A percentile compares a stretch with the other conserved stretches of the same genome.
Evolutionary conservation across 2,329 filamentous ascomycete species (phyloP).

Genomic region (Colletotrichum sidae): DNA sequence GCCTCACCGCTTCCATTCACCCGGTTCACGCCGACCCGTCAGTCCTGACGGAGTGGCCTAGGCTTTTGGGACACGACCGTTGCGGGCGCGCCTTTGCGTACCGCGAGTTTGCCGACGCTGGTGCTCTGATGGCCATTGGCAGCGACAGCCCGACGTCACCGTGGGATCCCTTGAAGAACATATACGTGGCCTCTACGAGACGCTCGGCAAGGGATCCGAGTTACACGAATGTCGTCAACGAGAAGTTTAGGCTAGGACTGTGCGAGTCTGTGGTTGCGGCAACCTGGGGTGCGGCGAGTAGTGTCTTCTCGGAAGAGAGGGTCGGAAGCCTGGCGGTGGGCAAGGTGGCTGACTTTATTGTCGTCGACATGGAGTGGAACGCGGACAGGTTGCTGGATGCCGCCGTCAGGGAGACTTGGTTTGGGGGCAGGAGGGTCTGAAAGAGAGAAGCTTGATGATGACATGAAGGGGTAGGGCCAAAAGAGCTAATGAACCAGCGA

Average conservation of each 20-base stretch:
- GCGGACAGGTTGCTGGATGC: conserved; percentile 59
- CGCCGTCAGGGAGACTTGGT: conserved; percentile 64
- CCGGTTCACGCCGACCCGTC: conserved; percentile 71
- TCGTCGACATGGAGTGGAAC: conserved; percentile 62
- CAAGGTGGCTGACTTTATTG: conserved; percentile 67
- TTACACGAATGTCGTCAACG: conserved; percentile 58
- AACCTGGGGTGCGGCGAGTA: conserved; percentile 67
- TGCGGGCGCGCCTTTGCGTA: conserved; percentile 73
- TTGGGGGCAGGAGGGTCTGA: conserved; percentile 57
- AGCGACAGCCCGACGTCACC: conserved; percentile 71
- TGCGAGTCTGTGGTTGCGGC: conserved; percentile 65
- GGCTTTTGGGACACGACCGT: conserved; percentile 64
- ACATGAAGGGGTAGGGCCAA: too few species aligned
- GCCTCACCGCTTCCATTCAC: conserved; percentile 71
- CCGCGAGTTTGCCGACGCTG: conserved; percentile 67
- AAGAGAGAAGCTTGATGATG: not conserved
- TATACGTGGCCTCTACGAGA: conserved; percentile 70
- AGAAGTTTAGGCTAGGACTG: conserved; percentile 63
- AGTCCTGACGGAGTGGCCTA: conserved; percentile 70
- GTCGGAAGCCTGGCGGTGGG: conserved; percentile 65
- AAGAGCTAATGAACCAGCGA: too few species aligned
- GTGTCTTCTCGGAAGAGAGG: conserved; percentile 66
- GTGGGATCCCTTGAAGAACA: conserved; percentile 63
- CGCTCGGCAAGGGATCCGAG: conserved; percentile 63
- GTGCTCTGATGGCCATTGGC: conserved; percentile 67